These are phyloP conservation scores for Berkeleyomyces basicola DNA, from an alignment of 2,329 filamentous ascomycete species.

Conservation along the genomic window DNA sequence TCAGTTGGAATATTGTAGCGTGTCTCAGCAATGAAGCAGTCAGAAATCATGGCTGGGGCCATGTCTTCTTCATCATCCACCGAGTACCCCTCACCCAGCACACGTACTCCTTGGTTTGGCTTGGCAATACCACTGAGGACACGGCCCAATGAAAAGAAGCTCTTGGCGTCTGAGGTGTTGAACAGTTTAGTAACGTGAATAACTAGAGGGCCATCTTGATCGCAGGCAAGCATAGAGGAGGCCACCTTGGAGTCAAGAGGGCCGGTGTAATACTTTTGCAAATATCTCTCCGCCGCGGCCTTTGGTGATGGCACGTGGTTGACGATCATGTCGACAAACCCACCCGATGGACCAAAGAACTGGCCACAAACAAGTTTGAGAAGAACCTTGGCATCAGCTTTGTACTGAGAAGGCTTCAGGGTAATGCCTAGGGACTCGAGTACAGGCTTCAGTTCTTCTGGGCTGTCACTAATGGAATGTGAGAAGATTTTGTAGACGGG, in stretches of 20 bases:
- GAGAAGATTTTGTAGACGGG: constrained; percentile 97
- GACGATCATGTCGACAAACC: constrained; percentile 91
- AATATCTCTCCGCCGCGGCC: constrained; percentile 56
- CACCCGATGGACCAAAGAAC: constrained; percentile 79
- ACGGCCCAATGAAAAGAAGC: constrained; percentile 76
- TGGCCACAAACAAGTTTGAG: constrained; percentile 82
- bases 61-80: constrained; percentile 97
- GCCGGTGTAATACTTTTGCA: constrained; percentile 84
- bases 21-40: constrained; percentile 82
- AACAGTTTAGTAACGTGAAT: constrained; percentile 88
- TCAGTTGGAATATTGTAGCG: constrained; percentile 85
- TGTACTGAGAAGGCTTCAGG: constrained; percentile 85
- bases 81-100: constrained; percentile 89
- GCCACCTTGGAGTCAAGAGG: constrained; percentile 70
- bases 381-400: constrained; percentile 73
- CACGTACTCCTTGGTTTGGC: constrained; percentile 67
- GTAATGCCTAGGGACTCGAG: constrained; percentile 64
- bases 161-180: constrained; percentile 76
- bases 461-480: constrained; percentile 81
- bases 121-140: constrained; percentile 84
- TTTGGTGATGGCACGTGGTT: constrained; percentile 76
- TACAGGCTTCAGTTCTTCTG: constrained; percentile 66
- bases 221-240: constrained; percentile 61
- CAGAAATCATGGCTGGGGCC: constrained; percentile 65
- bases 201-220: constrained; percentile 82